A percentile compares a stretch with the other conserved stretches of the same genome.
These are phyloP conservation scores for Lippia alba DNA, from an alignment of 305 asterid genomes.

Conservation along the genomic window DNA sequence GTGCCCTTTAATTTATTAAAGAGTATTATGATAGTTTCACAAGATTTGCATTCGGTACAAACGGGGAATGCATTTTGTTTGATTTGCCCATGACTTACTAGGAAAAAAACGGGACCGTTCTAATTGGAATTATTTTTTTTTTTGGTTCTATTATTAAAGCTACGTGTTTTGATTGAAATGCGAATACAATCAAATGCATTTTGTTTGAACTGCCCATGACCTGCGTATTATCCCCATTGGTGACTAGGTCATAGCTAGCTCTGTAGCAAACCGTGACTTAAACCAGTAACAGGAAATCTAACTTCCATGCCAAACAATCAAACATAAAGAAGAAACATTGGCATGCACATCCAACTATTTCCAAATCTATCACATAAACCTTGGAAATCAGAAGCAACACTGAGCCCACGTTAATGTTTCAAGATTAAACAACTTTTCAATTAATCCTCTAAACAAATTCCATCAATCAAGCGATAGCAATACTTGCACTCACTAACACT, in stretches of 20 bases:
- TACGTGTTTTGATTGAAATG: no score
- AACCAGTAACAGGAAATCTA: no score
- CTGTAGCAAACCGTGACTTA: not conserved
- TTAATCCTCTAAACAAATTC: not conserved
- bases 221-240: not conserved
- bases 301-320: not conserved
- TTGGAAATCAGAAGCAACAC: not conserved
- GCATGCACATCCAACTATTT: not conserved
- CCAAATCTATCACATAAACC: not conserved
- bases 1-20: no score
- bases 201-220: no score
- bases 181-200: no score
- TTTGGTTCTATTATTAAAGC: no score
- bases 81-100: no score
- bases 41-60: no score
- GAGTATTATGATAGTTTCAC: no score
- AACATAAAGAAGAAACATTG: not conserved
- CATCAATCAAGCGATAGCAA: not conserved
- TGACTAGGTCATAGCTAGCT: not conserved
- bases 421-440: not conserved
- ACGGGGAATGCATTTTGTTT: no score
- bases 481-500: slow-evolving; percentile 25
- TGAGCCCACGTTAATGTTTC: slow-evolving; percentile 5
- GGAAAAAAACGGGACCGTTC: no score
- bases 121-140: no score